Evolutionary conservation across 1,284 basidiomycete genomes (phyloP), one percentile per base, ranked within the genome.

Genomic region (Ceratobasidium sp.): DNA sequence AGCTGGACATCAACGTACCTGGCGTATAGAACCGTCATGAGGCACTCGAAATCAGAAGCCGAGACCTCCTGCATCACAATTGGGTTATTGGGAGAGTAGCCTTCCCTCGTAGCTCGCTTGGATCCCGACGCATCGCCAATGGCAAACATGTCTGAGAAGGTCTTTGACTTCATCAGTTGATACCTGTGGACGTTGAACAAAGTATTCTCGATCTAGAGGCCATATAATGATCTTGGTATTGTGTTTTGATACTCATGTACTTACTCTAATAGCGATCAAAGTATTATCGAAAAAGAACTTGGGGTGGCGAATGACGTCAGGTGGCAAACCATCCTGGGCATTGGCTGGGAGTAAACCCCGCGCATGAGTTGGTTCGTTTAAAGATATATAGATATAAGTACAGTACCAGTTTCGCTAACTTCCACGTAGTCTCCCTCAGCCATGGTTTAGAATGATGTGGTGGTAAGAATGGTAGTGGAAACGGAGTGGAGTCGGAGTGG

Each of bases 201-300:
- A 1, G 68, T 71, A 28, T 59, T 33, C 26, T 71, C 68, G 23
- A 71, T 59, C 68, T 71, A 33, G 3, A 52, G 3, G 13, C 2
- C 7, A 54, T 12, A 20, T 69, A 10, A 69, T 48, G 6, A n/a
- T 17, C 2, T 28, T 15, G 20, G 23, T 40, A 62, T 52, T 9
- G 33, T 23, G 50, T 20, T 17, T 3, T 28, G 10, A 17, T 20
- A 46, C 4, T 23, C 48, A 40, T 66, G 2, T 5, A 38, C 7
- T 50, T 46, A 73, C 70, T 23, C 26, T 54, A 12, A 73, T 61
- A 17, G 42, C 70, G 17, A 73, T 56, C 23, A 73, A 44, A 10
- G 69, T 73, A 50, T 73, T 73, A 33, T 73, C 70, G 33, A 73
- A 73, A 38, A 44, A 73, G 44, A 73, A 73, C 44, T 73, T 42